These are phyloP conservation scores for Plectranthus barbatus DNA, from an alignment of 257 asterid genomes.

Conservation along the genomic window DNA sequence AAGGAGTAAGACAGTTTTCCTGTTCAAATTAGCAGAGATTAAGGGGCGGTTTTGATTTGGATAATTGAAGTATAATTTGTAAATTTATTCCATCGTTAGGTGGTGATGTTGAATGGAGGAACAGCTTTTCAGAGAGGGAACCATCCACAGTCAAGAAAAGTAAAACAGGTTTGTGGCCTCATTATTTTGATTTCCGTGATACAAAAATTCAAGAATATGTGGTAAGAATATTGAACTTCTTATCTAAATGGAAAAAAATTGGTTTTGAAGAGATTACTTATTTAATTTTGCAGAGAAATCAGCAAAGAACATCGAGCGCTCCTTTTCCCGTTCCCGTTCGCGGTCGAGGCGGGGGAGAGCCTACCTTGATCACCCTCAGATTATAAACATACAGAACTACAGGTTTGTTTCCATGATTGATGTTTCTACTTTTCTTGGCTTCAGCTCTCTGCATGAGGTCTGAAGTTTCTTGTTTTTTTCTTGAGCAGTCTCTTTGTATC, in stretches of 20 bases:
- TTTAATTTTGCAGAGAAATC: slow-evolving; percentile 59
- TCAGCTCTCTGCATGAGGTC: background rate
- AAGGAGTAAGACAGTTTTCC: background rate
- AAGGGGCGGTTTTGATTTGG: background rate
- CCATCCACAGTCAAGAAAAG: slow-evolving; percentile 69
- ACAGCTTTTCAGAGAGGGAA: slow-evolving; percentile 79
- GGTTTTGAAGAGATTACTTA: background rate
- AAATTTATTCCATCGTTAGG: slow-evolving; percentile 31
- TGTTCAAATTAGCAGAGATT: background rate
- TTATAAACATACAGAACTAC: slow-evolving; percentile 71
- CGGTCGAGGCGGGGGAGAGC: slow-evolving; percentile 66
- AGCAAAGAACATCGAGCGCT: slow-evolving; percentile 44
- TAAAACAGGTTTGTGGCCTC: slow-evolving; percentile 51
- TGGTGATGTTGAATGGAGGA: slow-evolving; percentile 71
- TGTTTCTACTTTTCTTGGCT: background rate
- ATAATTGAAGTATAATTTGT: slow-evolving; percentile 17
- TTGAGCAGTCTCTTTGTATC: slow-evolving; percentile 68
- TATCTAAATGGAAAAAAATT: background rate
- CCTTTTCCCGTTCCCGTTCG: slow-evolving; percentile 63
- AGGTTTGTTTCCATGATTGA: slow-evolving; percentile 20
- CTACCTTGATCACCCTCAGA: slow-evolving; percentile 92
- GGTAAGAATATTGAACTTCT: background rate
- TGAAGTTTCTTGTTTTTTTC: background rate
- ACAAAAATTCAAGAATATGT: background rate
- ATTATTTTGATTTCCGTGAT: background rate